Percentiles rank a stretch among this genome's conserved stretches.
Evolutionary conservation across 129 eudicot genomes (phyloP).

Genomic region (Oenanthe sinensis): DNA sequence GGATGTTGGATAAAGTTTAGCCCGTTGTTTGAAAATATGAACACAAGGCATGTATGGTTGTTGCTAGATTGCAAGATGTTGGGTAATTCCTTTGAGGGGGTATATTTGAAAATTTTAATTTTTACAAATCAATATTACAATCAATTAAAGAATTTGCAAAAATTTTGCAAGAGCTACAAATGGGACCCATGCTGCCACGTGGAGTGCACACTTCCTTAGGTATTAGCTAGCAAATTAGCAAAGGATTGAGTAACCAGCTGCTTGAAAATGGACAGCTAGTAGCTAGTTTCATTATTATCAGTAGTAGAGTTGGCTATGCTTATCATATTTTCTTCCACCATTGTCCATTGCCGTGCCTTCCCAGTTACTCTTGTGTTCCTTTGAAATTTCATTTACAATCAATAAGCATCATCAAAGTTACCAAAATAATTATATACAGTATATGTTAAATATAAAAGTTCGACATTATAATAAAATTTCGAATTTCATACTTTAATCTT

Average conservation of each 20-base stretch:
- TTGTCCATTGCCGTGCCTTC: conserved; percentile 67
- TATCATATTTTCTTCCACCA: conserved; percentile 16
- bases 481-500: too few relatives aligned
- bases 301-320: conserved; percentile 5
- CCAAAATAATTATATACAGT: conserved; percentile 1
- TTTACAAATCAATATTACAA: too few relatives aligned
- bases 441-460: too few relatives aligned
- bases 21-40: too few relatives aligned
- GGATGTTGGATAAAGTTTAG: too few relatives aligned
- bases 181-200: conserved; percentile 1
- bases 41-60: too few relatives aligned
- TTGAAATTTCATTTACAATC: background rate
- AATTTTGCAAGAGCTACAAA: too few relatives aligned
- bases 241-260: conserved; percentile 5
- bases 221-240: conserved; percentile 1
- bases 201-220: conserved; percentile 37
- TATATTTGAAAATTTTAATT: too few relatives aligned
- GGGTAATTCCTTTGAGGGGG: too few relatives aligned
- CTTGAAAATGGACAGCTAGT: conserved; percentile 16
- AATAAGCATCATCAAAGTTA: conserved; percentile 12
- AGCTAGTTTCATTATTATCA: conserved; percentile 19
- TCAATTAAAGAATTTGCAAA: too few relatives aligned
- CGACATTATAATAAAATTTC: too few relatives aligned
- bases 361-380: conserved; percentile 59
- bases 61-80: too few relatives aligned